Evolutionary conservation across 164 flowering plant genomes (phyloP).

Genomic region (Chimonanthus salicifolius): DNA sequence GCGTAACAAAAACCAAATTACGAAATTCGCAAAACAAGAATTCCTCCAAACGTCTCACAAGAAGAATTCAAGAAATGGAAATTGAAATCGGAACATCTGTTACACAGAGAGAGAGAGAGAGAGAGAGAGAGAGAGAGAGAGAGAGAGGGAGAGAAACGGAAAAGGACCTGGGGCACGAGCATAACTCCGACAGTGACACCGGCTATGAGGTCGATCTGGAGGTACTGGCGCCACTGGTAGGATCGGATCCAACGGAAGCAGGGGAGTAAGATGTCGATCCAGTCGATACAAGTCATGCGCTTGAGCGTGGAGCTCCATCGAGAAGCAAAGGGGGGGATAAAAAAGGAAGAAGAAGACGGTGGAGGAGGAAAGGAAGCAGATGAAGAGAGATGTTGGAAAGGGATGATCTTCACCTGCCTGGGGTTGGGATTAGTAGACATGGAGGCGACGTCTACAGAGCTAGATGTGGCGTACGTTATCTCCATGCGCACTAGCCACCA

Average conservation of each 20-base stretch:
- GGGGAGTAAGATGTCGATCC: constrained; percentile 67
- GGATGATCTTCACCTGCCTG: constrained; percentile 45
- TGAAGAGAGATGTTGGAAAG: constrained; percentile 56
- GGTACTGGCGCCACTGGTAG: constrained; percentile 70
- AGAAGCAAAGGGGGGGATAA: constrained; percentile 18
- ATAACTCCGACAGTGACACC: constrained; percentile 88
- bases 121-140: not conserved
- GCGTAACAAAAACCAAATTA: not conserved
- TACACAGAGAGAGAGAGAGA: not conserved
- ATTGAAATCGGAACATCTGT: not conserved
- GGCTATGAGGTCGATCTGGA: constrained; percentile 80
- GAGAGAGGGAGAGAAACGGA: not conserved
- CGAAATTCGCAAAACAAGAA: not conserved
- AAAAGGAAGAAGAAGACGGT: constrained; percentile 18
- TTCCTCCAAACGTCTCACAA: not conserved
- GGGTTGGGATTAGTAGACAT: not conserved
- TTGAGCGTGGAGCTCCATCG: constrained; percentile 39
- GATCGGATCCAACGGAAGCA: constrained; percentile 81
- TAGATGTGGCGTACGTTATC: constrained; percentile 66
- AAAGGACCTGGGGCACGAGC: constrained; percentile 93
- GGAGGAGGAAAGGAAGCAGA: constrained; percentile 33
- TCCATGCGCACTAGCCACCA: constrained; percentile 36
- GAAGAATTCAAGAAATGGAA: not conserved
- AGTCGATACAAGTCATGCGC: constrained; percentile 46
- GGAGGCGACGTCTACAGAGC: constrained; percentile 37